A percentile compares a stretch with the other conserved stretches of the same genome.
Evolutionary conservation across 345 rosid genomes (phyloP).

Genomic region (Dipteronia dyeriana): DNA sequence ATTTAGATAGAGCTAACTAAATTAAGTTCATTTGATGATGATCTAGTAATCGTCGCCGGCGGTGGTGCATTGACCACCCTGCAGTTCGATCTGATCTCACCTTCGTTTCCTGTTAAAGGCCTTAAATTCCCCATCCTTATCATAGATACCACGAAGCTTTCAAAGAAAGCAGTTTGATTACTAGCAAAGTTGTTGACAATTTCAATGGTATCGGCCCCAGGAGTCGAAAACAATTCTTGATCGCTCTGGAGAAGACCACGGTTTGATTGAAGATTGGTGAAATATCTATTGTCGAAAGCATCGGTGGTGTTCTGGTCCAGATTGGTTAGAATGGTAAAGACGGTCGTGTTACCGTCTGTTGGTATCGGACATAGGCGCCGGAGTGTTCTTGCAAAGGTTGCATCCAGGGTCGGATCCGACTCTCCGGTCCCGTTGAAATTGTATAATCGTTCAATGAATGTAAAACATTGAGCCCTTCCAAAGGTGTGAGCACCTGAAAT

Average conservation of each 20-base stretch:
- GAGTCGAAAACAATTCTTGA: constrained; percentile 56
- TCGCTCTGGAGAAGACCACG: constrained; percentile 62
- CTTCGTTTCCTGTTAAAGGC: constrained; percentile 47
- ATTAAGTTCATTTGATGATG: background rate
- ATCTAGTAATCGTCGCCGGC: background rate
- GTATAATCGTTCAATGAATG: constrained; percentile 39
- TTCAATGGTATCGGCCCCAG: constrained; percentile 40
- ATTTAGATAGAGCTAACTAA: background rate
- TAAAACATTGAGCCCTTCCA: constrained; percentile 50
- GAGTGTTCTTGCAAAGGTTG: constrained; percentile 39
- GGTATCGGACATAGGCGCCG: constrained; percentile 17
- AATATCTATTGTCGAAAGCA: constrained; percentile 51
- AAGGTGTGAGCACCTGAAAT: constrained; percentile 68
- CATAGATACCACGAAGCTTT: constrained; percentile 59
- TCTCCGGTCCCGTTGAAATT: constrained; percentile 42
- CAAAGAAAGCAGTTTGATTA: constrained; percentile 56
- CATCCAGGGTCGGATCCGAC: constrained; percentile 57
- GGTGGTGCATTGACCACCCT: constrained; percentile 35
- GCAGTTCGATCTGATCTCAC: constrained; percentile 64
- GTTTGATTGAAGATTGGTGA: constrained; percentile 41
- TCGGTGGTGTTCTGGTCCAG: constrained; percentile 53
- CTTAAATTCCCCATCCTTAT: constrained; percentile 64
- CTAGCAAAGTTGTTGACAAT: constrained; percentile 44
- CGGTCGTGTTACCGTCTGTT: background rate
- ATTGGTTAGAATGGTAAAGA: constrained; percentile 21